A percentile compares a stretch with the other conserved stretches of the same genome.
These are phyloP conservation scores for Pseudogymnoascus sp. DNA, from an alignment of 2,329 filamentous ascomycete species.

Conservation along the genomic window DNA sequence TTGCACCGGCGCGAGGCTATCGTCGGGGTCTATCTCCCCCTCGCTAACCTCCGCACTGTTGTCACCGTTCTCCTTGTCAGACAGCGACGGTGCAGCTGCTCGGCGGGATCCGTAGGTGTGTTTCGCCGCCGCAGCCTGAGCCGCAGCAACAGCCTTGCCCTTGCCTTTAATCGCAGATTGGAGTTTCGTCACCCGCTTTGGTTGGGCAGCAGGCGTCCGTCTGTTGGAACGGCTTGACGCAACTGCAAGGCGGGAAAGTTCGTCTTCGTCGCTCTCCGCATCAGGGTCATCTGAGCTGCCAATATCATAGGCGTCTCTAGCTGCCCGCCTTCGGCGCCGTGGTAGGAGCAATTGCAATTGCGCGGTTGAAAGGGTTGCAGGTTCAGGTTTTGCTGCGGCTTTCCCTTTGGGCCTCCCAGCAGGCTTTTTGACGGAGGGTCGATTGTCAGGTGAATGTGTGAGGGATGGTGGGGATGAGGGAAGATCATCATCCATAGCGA, in stretches of 20 bases:
- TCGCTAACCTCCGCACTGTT: slow-evolving; percentile 29
- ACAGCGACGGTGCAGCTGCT: slow-evolving; percentile 24
- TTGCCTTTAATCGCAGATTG: slow-evolving; percentile 17
- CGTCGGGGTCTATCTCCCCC: slow-evolving; percentile 28
- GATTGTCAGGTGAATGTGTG: slow-evolving; percentile 56
- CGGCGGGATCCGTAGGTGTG: slow-evolving; percentile 41
- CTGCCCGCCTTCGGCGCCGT: slow-evolving; percentile 22
- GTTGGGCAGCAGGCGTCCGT: slow-evolving; percentile 19
- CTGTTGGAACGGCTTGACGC: slow-evolving; percentile 29
- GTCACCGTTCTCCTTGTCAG: slow-evolving; percentile 51
- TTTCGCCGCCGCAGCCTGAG: slow-evolving; percentile 18
- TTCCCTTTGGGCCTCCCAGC: slow-evolving; percentile 13
- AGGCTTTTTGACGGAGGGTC: slow-evolving; percentile 19
- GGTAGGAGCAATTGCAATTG: slow-evolving; percentile 31
- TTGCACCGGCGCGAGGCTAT: slow-evolving; percentile 38
- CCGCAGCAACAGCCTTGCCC: slow-evolving; percentile 9
- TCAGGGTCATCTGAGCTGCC: slow-evolving; percentile 39
- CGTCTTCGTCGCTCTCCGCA: slow-evolving; percentile 46
- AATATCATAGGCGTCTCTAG: slow-evolving; percentile 30
- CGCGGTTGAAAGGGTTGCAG: slow-evolving; percentile 26
- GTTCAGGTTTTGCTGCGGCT: slow-evolving; percentile 16
- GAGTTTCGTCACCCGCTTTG: slow-evolving; percentile 21
- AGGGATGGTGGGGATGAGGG: slow-evolving; percentile 55
- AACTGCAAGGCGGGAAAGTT: slow-evolving; percentile 41
- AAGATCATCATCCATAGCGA: slow-evolving; percentile 14